Evolutionary conservation across 306 rosid genomes (phyloP).

Genomic region (Crataegus laevigata): DNA sequence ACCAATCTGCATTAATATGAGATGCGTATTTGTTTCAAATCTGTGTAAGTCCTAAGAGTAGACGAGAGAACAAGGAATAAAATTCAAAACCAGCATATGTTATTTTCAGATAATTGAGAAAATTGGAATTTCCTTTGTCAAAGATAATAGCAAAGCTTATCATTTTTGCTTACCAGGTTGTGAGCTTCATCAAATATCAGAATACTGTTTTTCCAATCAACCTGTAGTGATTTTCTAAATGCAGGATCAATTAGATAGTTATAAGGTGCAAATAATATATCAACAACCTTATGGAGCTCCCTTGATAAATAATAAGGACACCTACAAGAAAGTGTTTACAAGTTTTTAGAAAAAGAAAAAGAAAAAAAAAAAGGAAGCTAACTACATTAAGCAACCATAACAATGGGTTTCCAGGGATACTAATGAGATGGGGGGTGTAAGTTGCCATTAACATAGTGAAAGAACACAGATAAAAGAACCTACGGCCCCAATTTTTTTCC

Average conservation of each 20-base stretch:
- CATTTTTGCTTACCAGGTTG: slow-evolving; percentile 52
- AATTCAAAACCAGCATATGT: slow-evolving; percentile 2
- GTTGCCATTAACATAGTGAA: background rate
- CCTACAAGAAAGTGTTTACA: slow-evolving; percentile 35
- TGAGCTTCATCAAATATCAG: slow-evolving; percentile 99
- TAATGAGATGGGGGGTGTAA: background rate
- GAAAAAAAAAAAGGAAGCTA: background rate
- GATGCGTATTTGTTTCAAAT: background rate
- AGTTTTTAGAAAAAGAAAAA: background rate
- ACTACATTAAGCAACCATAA: slow-evolving; percentile 14
- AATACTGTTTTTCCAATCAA: slow-evolving; percentile 63
- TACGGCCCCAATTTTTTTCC: slow-evolving; percentile 83
- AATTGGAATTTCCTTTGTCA: background rate
- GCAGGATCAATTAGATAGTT: slow-evolving; percentile 86
- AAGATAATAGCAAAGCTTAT: background rate
- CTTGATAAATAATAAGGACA: slow-evolving; percentile 91
- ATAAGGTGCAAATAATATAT: slow-evolving; percentile 85
- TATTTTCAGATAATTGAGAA: background rate
- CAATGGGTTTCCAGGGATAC: background rate
- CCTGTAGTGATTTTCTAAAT: slow-evolving; percentile 41
- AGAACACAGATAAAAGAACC: slow-evolving; percentile 30
- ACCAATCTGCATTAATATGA: background rate
- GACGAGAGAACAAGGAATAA: slow-evolving; percentile 5
- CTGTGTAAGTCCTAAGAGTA: background rate
- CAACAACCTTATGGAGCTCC: slow-evolving; percentile 74